Conservation (phyloP, 257 asterid species). For the Jaltomata sinuosa region DNA sequence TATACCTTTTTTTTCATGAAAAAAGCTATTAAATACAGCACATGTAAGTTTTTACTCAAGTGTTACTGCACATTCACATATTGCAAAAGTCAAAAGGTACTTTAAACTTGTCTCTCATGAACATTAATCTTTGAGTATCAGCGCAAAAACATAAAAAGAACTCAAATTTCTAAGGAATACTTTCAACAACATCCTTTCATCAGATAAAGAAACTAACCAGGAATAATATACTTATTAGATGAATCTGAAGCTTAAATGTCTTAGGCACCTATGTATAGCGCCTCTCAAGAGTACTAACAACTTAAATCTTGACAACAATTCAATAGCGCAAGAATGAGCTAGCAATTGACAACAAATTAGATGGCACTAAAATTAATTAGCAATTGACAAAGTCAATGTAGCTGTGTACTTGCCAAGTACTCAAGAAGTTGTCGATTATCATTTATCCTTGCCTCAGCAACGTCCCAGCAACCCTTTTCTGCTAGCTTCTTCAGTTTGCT, state of each 20-base stretch:
- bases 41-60: background rate
- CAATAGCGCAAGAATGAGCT: background rate
- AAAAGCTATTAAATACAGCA: background rate
- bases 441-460: constrained; percentile 75
- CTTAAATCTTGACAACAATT: background rate
- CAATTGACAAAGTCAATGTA: background rate
- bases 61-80: background rate
- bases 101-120: background rate
- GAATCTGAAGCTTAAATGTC: background rate
- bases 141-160: background rate
- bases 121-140: background rate
- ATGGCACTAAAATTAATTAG: background rate
- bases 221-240: background rate
- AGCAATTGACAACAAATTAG: background rate
- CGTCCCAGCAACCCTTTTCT: constrained; percentile 91
- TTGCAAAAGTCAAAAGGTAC: background rate
- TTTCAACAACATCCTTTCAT: background rate
- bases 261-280: background rate
- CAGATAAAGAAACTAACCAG: background rate
- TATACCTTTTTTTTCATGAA: constrained; percentile 50
- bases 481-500: constrained; percentile 89
- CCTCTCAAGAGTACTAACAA: background rate
- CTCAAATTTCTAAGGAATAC: background rate
- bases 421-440: constrained; percentile 64
- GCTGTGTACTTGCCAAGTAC: constrained; percentile 58